phyloP scores from a whole-genome alignment of 1,284 basidiomycete species.

The Rhodotorula sp. region DNA sequence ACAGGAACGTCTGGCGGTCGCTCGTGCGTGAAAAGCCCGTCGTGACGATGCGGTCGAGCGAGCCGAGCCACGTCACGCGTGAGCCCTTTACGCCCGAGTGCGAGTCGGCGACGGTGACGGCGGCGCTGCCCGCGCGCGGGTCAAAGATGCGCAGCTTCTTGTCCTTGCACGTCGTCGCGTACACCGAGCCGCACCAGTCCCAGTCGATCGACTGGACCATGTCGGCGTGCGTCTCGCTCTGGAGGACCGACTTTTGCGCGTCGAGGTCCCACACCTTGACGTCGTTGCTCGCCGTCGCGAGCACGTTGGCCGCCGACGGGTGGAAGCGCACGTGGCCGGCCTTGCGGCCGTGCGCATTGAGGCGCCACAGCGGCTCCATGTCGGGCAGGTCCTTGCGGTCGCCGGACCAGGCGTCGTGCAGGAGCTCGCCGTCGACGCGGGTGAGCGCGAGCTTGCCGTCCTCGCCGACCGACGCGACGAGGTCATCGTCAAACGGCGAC shows the following conservation, averaged over 20 bases:
- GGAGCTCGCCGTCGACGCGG: constrained; percentile 70
- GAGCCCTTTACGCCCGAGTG: constrained; percentile 94
- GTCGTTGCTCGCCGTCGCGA: constrained; percentile 86
- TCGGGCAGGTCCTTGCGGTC: constrained; percentile 81
- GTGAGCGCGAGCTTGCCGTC: constrained; percentile 91
- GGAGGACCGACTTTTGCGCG: constrained; percentile 63
- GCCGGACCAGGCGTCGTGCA: constrained; percentile 77
- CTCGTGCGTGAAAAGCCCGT: constrained; percentile 96
- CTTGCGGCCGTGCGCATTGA: constrained; percentile 65
- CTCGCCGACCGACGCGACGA: constrained; percentile 87
- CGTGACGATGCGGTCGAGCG: constrained; percentile 80
- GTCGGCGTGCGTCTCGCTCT: constrained; percentile 77
- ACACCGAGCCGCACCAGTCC: constrained; percentile 74
- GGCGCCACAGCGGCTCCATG: constrained; percentile 67
- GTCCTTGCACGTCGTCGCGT: constrained; percentile 79
- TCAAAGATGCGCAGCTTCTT: constrained; percentile 91
- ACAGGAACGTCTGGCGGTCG: constrained; percentile 82
- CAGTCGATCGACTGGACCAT: constrained; percentile 84
- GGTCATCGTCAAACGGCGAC: constrained; percentile 88
- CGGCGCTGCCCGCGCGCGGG: constrained; percentile 72
- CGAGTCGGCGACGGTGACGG: constrained; percentile 79
- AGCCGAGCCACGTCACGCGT: constrained; percentile 87
- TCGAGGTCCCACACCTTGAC: constrained; percentile 91
- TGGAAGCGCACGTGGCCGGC: constrained; percentile 94
- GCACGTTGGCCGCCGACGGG: constrained; percentile 82